A percentile compares a stretch with the other conserved stretches of the same genome.
These are phyloP conservation scores for Penicillium decumbens DNA, from an alignment of 2,329 filamentous ascomycete species.

Conservation along the genomic window DNA sequence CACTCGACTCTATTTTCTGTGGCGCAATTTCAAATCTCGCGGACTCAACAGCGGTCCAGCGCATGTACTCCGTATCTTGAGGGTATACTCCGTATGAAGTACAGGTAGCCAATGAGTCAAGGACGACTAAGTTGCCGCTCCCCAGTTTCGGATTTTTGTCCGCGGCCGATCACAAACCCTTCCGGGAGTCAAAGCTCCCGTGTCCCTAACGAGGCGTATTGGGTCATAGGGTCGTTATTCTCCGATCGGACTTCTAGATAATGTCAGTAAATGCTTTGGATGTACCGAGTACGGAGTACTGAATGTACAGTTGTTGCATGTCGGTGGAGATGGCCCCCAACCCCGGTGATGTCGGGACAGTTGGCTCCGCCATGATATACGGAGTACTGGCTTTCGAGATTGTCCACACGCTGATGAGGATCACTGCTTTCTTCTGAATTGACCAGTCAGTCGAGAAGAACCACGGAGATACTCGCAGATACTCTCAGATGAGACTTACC, in stretches of 20 bases:
- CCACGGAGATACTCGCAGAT: neutral
- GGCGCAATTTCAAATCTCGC: neutral
- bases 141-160: neutral
- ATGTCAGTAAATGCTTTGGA: neutral
- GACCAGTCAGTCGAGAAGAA: neutral
- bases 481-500: neutral
- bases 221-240: neutral
- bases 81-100: neutral
- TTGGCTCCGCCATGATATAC: neutral
- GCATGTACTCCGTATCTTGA: neutral
- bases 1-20: constrained; percentile 3
- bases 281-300: neutral
- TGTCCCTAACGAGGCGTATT: neutral
- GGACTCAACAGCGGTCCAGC: neutral
- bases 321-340: neutral
- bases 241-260: neutral
- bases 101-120: neutral
- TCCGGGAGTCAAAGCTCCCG: neutral
- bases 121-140: neutral
- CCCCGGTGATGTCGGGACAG: neutral
- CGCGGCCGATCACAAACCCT: neutral
- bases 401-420: neutral
- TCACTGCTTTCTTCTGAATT: neutral
- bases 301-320: neutral
- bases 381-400: neutral